Conservation (phyloP, 2,329 filamentous ascomycete species). For the Biscogniauxia marginata region DNA sequence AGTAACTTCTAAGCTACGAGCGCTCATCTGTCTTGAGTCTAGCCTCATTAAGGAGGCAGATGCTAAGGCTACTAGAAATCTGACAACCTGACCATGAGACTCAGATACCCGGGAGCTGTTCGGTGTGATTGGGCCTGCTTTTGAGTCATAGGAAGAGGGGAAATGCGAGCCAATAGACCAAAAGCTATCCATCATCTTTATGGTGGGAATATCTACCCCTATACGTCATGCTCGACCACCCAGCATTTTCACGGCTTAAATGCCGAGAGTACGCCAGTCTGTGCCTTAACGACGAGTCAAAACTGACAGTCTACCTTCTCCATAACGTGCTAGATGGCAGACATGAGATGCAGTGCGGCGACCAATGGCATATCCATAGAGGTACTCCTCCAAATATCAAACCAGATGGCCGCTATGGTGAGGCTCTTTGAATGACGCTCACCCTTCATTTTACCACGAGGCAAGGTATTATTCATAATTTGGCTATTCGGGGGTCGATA, state of each 20-base stretch:
- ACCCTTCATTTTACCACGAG: not conserved
- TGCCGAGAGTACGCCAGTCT: not conserved
- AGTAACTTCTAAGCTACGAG: too few species aligned
- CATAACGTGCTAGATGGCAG: not conserved
- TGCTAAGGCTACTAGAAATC: too few species aligned
- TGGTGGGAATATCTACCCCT: not conserved
- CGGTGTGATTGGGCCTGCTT: too few species aligned
- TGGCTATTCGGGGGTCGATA: not conserved
- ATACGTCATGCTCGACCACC: not conserved
- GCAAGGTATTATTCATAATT: conserved; percentile 1
- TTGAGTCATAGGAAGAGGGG: not conserved
- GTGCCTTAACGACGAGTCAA: not conserved
- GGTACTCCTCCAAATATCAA: not conserved
- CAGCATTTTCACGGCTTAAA: not conserved
- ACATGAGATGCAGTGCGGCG: not conserved
- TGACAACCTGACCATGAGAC: too few species aligned
- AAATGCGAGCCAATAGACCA: not conserved
- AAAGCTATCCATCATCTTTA: not conserved
- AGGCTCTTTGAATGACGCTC: not conserved
- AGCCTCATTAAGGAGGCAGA: too few species aligned
- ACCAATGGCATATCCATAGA: not conserved
- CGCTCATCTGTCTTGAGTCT: too few species aligned
- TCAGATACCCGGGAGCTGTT: too few species aligned
- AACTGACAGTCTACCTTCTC: not conserved
- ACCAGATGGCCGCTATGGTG: not conserved